Percentiles rank a stretch among this genome's conserved stretches.
These are phyloP conservation scores for Echinochloa phyllopogon DNA, from an alignment of 176 grass and related monocot genomes.

Conservation along the genomic window DNA sequence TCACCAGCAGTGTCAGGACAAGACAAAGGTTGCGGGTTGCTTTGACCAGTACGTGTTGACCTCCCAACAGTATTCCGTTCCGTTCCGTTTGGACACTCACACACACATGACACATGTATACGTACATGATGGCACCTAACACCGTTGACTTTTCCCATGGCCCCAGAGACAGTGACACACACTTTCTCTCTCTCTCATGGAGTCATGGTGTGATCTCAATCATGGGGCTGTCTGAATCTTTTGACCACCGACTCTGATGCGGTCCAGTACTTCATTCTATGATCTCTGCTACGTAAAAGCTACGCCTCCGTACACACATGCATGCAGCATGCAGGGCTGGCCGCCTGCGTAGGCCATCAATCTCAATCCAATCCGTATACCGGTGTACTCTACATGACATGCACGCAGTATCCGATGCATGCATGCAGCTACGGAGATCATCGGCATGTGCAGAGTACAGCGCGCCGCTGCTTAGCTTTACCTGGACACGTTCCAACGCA, in stretches of 20 bases:
- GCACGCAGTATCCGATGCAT: not conserved
- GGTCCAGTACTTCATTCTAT: not conserved
- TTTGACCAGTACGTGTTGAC: not conserved
- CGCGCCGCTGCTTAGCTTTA: constrained; percentile 30
- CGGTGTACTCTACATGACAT: not conserved
- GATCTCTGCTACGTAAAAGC: constrained; percentile 4
- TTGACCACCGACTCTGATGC: constrained; percentile 45
- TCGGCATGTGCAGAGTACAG: not conserved
- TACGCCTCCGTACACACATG: not conserved
- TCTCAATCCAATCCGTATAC: not conserved
- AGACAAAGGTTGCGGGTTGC: not conserved
- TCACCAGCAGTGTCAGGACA: constrained; percentile 14
- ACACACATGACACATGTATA: too few relatives aligned
- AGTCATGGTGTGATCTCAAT: constrained; percentile 23
- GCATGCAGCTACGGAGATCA: not conserved
- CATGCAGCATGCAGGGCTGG: not conserved
- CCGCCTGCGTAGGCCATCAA: not conserved
- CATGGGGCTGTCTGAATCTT: constrained; percentile 27
- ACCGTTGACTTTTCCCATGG: not conserved
- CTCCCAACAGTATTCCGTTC: not conserved
- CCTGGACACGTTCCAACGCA: constrained; percentile 32
- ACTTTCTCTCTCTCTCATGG: not conserved
- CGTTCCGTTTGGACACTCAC: not conserved
- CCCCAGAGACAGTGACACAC: not conserved
- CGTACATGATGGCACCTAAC: not conserved